Percentiles rank a stretch among this genome's conserved stretches.
Evolutionary conservation across 2,329 filamentous ascomycete genomes (phyloP).

Genomic region (Huntiella moniliformis): DNA sequence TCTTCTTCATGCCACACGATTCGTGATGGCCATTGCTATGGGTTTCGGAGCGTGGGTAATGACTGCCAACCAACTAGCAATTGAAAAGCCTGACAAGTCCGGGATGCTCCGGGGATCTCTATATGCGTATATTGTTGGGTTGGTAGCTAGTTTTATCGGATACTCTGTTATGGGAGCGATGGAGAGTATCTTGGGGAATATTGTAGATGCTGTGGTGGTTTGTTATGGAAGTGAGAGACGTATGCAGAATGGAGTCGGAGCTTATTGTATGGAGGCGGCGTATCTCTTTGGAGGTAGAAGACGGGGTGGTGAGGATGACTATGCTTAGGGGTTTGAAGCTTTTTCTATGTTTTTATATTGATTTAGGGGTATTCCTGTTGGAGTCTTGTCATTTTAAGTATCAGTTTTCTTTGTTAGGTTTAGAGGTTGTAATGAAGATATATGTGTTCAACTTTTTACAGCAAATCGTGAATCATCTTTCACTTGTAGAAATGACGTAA

Average conservation of each 20-base stretch:
- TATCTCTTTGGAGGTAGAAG: constrained; percentile 53
- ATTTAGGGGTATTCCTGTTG: not conserved
- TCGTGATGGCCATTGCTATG: constrained; percentile 75
- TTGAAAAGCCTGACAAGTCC: constrained; percentile 34
- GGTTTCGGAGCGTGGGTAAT: constrained; percentile 96
- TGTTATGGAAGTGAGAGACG: constrained; percentile 85
- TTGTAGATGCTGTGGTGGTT: constrained; percentile 73
- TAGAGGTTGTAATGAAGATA: not conserved
- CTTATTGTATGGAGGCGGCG: constrained; percentile 83
- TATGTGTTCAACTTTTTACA: too few species aligned
- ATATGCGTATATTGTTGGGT: constrained; percentile 84
- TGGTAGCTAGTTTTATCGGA: constrained; percentile 85
- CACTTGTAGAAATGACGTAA: too few species aligned
- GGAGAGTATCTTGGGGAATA: constrained; percentile 71
- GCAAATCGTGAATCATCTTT: too few species aligned
- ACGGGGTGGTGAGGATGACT: constrained; percentile 6
- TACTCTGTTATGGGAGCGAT: constrained; percentile 85
- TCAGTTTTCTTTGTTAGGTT: too few species aligned
- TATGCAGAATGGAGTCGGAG: constrained; percentile 45
- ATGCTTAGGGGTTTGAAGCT: not conserved
- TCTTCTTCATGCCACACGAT: constrained; percentile 72
- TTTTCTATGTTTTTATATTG: not conserved
- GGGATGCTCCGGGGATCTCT: constrained; percentile 52
- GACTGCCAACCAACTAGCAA: constrained; percentile 59
- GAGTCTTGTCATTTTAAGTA: not conserved